Conservation (phyloP, 352 stramenopile genomes). For the Phytophthora brassicae region DNA sequence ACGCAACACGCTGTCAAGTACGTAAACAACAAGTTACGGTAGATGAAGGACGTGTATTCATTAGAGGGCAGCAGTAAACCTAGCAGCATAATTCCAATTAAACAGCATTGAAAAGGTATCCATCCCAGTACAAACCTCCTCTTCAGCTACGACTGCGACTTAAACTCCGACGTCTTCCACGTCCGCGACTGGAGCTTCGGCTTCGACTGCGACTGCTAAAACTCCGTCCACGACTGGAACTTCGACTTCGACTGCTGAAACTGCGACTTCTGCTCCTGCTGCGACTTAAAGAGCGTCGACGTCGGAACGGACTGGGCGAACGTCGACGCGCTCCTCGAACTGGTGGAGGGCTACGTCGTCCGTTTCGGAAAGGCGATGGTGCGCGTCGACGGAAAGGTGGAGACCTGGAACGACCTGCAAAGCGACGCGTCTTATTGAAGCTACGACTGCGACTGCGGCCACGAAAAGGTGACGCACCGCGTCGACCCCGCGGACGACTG, state of each 20-base stretch:
- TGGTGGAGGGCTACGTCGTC: slow-evolving; percentile 23
- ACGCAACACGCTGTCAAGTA: slow-evolving; percentile 26
- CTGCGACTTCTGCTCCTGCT: slow-evolving; percentile 34
- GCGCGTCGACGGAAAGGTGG: slow-evolving; percentile 42
- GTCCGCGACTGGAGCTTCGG: slow-evolving; percentile 34
- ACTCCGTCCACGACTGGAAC: slow-evolving; percentile 27
- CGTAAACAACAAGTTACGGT: slow-evolving; percentile 18
- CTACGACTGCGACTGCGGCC: slow-evolving; percentile 48
- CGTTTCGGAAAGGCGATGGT: slow-evolving; percentile 41
- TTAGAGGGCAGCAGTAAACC: too few species aligned
- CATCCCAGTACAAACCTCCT: too few species aligned
- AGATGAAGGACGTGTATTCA: slow-evolving; percentile 13
- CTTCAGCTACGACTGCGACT: slow-evolving; percentile 35
- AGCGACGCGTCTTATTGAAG: too few species aligned
- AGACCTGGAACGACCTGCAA: slow-evolving; percentile 31
- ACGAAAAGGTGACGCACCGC: slow-evolving; percentile 50
- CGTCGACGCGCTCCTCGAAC: slow-evolving; percentile 32
- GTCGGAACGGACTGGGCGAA: slow-evolving; percentile 39
- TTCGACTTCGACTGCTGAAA: slow-evolving; percentile 25
- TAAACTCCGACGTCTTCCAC: slow-evolving; percentile 18
- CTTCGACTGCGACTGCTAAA: slow-evolving; percentile 40
- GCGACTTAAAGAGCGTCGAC: slow-evolving; percentile 30
- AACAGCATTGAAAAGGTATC: too few species aligned
- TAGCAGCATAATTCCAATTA: too few species aligned
- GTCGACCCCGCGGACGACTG: slow-evolving; percentile 26